Evolutionary conservation across 176 grass and related monocot species (phyloP), one percentile per base, ranked within the genome.

Genomic region (Avena sativa): DNA sequence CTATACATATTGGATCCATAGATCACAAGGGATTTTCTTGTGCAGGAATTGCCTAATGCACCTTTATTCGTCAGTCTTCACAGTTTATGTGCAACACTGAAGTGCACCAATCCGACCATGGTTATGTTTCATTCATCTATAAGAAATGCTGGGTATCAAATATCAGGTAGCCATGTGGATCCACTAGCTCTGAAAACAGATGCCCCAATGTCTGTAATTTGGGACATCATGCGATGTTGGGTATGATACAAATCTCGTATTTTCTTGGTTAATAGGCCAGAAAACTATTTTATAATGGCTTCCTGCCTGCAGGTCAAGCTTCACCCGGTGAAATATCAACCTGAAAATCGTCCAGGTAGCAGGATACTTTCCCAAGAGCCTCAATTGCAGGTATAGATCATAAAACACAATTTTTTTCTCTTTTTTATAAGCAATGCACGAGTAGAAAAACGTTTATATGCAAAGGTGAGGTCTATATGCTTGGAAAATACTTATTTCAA

Each of bases 211-310:
- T 77, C 75, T 68, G 81, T 92, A 64, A 92, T 89, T 63, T 92
- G 87, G 91, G 91, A 92, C 76, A 89, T 89, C 14, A 89, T 92
- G 91, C 79, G 84, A 36, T 92, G 87, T 65, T 92, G 87, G 91
- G 87, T 92, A 84, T 17, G 63, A 50, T 68, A 23, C 19, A 46
- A 49, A 55, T 66, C 43, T 84, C 30, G 1, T 9, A 40, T 70
- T 82, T 65, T 65, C 34, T 65, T 79, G 21, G 56, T 47, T 83
- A 40, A 25, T 74, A 58, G 19, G 1, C n/a, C 14, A 23, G 43
- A 21, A 25, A 69, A 48, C 66, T 58, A 23, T 87, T 80, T 74
- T 32, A 46, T 67, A 49, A 77, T 73, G n/a, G 34, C 50, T 84
- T 83, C 34, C 9, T 25, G 9, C 68, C 61, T 63, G 75, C 50